Evolutionary conservation across 148 eudicot genomes (phyloP), one percentile per base, ranked within the genome.

Genomic region (Amaranthus cruentus): DNA sequence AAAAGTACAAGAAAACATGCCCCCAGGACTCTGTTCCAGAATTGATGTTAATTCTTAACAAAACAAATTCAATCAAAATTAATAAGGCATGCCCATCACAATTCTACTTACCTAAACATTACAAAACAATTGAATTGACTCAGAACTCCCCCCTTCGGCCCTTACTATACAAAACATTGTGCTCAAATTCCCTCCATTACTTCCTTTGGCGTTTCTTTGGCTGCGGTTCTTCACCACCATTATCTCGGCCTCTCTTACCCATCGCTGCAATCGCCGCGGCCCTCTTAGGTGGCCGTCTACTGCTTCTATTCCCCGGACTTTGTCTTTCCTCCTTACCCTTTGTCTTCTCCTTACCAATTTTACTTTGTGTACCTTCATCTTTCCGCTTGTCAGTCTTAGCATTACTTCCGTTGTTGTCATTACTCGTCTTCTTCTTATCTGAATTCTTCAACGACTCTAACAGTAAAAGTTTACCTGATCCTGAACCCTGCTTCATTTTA

Each of bases 201-300:
- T 77, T 85, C 79, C 85, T 83, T 9, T 83, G 68, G 47, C 87
- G 82, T 81, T 88, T 88, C 81, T 82, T 88, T 14, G 83, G 52
- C 59, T 56, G 65, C 5, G 80, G 50, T 8, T 71, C 84, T 59
- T 84, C 84, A 59, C 67, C 78, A 7, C 78, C 73, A 55, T 77
- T 49, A 42, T 82, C 81, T 43, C 87, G 77, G 62, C 81, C 77
- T 62, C 83, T 72, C 74, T 73, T 85, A 3, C 80, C 78, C n/a
- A 68, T 47, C n/a, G 70, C 78, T 61, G 83, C 74, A 6, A 77
- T 44, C 8, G 89, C 85, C 9, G 85, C 86, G 0, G 78, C 87
- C 58, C 84, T 80, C 70, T 80, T 86, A 3, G 85, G 82, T 5
- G 82, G 87, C 56, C 92, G 79, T n/a, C 88, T 82, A 1, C 51